Base-by-base conservation (phyloP, 192 early-diverging fungal species). In the Phycomyces nitens region DNA sequence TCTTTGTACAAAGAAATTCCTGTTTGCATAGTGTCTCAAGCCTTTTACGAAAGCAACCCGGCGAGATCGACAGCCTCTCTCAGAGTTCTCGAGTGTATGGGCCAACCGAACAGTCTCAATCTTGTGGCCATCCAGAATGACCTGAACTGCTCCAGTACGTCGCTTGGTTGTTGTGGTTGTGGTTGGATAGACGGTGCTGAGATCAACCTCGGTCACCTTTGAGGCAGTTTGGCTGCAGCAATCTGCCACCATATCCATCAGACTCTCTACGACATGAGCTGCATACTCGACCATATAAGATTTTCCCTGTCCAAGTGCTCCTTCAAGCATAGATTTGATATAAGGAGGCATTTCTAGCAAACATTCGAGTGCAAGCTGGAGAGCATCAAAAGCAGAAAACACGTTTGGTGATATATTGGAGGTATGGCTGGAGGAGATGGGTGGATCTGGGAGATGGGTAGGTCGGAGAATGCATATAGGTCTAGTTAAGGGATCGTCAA, bases 381-480 rank as follows among this genome's bases (percentile, higher is more conserved):
- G 16, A 22, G 56, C 39, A 21, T 15, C 22, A 8, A 42, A 58
- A 21, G 4, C 39, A 42, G 34, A 26, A 22, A 21, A 42, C 22
- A 23, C 11, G 41, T 20, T 42, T 11, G 51, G 51, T 42, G 20
- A 22, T 18, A 42, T 6, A 8, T 22, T 42, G 39, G 22, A 42
- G 20, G 39, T 16, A 0, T 41, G 34, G 20, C 39, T 42, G 20
- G 8, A 34, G 39, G 38, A 22, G 18, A 39, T 15, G 7, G 4
- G 14, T 7, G 9, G 26, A 14, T 22, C 34, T 20, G 5, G 52
- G 34, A 10, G 20, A 23, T 9, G 51, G 20, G 20, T 24, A 39
- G 49, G 60, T 23, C 60, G 15, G 10, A 62, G 27, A 34, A 62
- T 62, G 51, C 60, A 62, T 38, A 62, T 62, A 3, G 60, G 60